A percentile compares a stretch with the other conserved stretches of the same genome.
These are phyloP conservation scores for Quercus tomentella DNA, from an alignment of 331 rosid species.

Conservation along the genomic window DNA sequence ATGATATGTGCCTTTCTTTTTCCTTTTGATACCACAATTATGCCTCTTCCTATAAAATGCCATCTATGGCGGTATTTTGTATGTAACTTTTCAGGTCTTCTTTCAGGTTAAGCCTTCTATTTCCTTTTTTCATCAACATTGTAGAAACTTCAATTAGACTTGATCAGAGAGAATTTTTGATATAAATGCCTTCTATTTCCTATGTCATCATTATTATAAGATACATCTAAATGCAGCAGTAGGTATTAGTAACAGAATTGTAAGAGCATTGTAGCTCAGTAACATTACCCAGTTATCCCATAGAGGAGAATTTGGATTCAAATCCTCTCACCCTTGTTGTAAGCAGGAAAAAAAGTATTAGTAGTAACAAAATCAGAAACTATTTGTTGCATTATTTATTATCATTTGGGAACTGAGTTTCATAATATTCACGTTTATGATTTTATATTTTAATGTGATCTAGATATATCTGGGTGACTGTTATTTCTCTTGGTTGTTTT, in stretches of 20 bases:
- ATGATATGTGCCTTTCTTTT: neutral
- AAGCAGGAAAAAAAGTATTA: too few species aligned
- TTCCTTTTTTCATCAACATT: neutral
- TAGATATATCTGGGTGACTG: neutral
- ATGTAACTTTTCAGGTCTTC: neutral
- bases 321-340: too few species aligned
- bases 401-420: neutral
- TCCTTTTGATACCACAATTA: too few species aligned
- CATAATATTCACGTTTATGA: neutral
- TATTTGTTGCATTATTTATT: neutral
- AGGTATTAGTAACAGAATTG: neutral
- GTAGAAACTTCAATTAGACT: too few species aligned
- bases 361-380: neutral
- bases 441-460: neutral
- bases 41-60: neutral
- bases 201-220: neutral
- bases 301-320: too few species aligned
- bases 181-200: neutral
- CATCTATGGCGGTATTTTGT: neutral
- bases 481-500: slow-evolving; percentile 21
- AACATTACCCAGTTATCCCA: too few species aligned
- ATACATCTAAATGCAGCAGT: neutral
- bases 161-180: neutral
- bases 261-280: neutral
- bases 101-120: neutral